These are phyloP conservation scores for Galerina sulciceps DNA, from an alignment of 768 basidiomycete species.

Conservation along the genomic window DNA sequence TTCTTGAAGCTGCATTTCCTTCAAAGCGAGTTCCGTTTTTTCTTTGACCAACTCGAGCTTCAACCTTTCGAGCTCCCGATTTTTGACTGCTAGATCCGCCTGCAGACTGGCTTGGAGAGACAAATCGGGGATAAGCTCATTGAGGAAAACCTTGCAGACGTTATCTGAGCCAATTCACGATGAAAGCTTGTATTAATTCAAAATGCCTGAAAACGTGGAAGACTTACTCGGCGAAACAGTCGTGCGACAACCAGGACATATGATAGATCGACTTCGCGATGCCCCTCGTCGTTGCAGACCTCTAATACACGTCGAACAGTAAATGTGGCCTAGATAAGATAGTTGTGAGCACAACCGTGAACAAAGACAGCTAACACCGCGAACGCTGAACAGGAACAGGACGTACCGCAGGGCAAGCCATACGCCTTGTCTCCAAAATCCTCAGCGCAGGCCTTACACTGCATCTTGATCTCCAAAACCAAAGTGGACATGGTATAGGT, in stretches of 20 bases:
- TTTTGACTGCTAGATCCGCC: not conserved
- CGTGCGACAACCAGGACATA: slow-evolving; percentile 4
- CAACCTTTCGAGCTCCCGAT: not conserved
- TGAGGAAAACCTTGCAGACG: slow-evolving; percentile 7
- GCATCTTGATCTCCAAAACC: no score
- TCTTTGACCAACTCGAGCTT: not conserved
- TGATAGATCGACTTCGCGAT: not conserved
- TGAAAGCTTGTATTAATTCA: not conserved
- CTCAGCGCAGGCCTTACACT: not conserved
- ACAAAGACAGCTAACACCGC: not conserved
- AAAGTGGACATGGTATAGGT: no score
- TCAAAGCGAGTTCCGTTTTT: not conserved
- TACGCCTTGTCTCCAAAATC: not conserved
- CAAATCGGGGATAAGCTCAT: not conserved
- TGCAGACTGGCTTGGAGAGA: no score
- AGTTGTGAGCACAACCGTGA: not conserved
- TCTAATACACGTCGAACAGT: not conserved
- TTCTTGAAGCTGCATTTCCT: no score
- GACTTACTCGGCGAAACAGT: not conserved
- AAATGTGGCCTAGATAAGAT: slow-evolving; percentile 2
- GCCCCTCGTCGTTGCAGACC: not conserved
- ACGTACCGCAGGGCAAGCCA: not conserved
- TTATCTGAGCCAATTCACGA: not conserved
- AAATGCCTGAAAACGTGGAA: not conserved
- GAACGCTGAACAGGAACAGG: no score